Evolutionary conservation across 1,139 yeast genomes (phyloP), one percentile per base, ranked within the genome.

Genomic region (Tardiomyces depauwii): DNA sequence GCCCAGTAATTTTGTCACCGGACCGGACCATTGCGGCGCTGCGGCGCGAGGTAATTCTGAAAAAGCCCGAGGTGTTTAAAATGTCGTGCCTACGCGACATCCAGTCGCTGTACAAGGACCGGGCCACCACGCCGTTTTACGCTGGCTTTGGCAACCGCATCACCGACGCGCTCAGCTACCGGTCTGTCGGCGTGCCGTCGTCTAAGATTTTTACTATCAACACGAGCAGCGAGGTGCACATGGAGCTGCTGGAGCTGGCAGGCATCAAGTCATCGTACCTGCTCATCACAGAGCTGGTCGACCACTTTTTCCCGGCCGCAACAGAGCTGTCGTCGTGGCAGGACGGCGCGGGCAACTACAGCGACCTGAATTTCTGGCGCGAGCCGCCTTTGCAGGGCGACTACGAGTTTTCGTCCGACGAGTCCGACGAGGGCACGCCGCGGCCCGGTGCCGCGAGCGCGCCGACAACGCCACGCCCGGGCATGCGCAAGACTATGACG

Each of bases 71-170:
- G 62, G 94, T 93, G 30, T 93, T 93, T 71, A 93, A 93, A 59
- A 93, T 93, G 93, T 95, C 98, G 0, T 91, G 98, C 65, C 70
- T 93, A 51, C 79, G 82, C 45, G 99, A 93, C 67, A 82, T 93
- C 50, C 78, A 79, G 56, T 75, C 81, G 47, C 69, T 93, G 30
- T 78, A 62, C 53, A 66, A 61, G 12, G 55, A 54, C 28, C 39
- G 32, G 19, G 53, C 49, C 11, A 63, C 62, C 33, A 82, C 89
- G 1, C 96, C 97, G 2, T 93, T 93, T 58, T 89, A 86, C 64
- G 98, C 98, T 5, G 99, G 98, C 0, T 93, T 93, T 63, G 99
- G 99, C 19, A 93, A 93, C 61, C 73, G 95, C 55, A 91, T 93
- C 50, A 93, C 99, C 0, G 99, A 93, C 67, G 98, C 98, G 5